Conservation (phyloP, 1,139 yeast genomes). For the Pichia inconspicua region DNA sequence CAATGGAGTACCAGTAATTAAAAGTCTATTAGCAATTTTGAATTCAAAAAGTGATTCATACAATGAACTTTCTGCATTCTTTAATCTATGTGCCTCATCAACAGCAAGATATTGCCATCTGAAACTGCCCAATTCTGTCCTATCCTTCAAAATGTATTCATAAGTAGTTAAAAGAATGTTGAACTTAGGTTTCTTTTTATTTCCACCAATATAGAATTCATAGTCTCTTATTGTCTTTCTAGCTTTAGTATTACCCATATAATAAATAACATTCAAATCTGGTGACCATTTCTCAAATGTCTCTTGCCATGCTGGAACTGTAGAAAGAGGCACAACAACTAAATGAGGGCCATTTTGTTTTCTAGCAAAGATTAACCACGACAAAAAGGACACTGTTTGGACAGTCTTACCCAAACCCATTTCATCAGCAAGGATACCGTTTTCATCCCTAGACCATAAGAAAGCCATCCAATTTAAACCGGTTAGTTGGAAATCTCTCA, state of each 20-base stretch:
- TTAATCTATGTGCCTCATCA: constrained; percentile 96
- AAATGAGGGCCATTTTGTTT: constrained; percentile 95
- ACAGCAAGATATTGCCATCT: constrained; percentile 97
- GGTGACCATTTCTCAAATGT: constrained; percentile 98
- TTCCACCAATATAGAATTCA: constrained; percentile 61
- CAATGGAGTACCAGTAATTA: constrained; percentile 96
- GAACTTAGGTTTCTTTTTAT: constrained; percentile 67
- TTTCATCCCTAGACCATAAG: constrained; percentile 94
- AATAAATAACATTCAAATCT: constrained; percentile 84
- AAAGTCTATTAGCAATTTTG: constrained; percentile 72
- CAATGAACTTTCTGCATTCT: constrained; percentile 87
- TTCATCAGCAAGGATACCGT: constrained; percentile 96
- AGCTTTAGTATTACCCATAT: constrained; percentile 86
- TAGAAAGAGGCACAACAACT: constrained; percentile 92
- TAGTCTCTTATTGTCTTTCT: constrained; percentile 74
- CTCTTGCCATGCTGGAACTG: constrained; percentile 99
- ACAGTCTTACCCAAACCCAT: constrained; percentile 99
- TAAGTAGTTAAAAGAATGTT: constrained; percentile 87
- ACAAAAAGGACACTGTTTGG: constrained; percentile 88
- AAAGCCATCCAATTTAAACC: constrained; percentile 99
- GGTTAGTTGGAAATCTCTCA: constrained; percentile 94
- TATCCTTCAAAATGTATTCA: constrained; percentile 89
- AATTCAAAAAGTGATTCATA: constrained; percentile 83
- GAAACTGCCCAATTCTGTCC: constrained; percentile 67
- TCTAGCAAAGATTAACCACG: constrained; percentile 91